A percentile compares a stretch with the other conserved stretches of the same genome.
These are phyloP conservation scores for Leccinum subtestaceum DNA, from an alignment of 768 basidiomycete species.

Conservation along the genomic window DNA sequence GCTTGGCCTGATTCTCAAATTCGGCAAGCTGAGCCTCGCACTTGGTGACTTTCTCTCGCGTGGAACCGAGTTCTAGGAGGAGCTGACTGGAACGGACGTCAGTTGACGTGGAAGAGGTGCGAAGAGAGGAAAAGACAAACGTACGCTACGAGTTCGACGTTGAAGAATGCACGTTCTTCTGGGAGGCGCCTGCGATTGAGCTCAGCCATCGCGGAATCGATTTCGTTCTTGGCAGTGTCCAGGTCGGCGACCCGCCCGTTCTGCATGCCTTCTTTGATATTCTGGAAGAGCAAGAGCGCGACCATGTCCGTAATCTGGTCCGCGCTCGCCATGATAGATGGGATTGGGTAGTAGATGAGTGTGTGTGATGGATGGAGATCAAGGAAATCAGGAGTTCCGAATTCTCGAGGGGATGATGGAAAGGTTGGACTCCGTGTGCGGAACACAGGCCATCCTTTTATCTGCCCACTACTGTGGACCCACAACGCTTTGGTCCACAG, in stretches of 20 bases:
- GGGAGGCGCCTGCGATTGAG: not conserved
- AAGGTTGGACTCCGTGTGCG: conserved; percentile 4
- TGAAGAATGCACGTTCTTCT: not conserved
- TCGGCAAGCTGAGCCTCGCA: conserved; percentile 13
- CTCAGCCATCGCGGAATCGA: conserved; percentile 12
- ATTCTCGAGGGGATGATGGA: not conserved
- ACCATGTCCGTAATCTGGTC: not conserved
- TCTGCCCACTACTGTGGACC: not conserved
- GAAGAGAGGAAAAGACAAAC: not conserved
- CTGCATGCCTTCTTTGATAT: conserved; percentile 12
- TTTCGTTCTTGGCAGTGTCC: conserved; percentile 1
- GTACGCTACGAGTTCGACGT: conserved; percentile 9
- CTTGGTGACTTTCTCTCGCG: conserved; percentile 3
- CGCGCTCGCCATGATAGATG: conserved; percentile 5
- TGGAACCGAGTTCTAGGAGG: conserved; percentile 4
- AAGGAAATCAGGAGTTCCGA: not conserved
- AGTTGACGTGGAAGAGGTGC: not conserved
- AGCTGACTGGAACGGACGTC: conserved; percentile 9
- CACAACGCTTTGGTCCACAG: conserved; percentile 4
- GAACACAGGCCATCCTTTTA: conserved; percentile 9
- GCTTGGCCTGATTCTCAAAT: not conserved
- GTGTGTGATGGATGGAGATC: not conserved
- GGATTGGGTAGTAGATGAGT: not conserved
- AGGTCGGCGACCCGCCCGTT: conserved; percentile 9
- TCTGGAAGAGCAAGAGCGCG: conserved; percentile 10